phyloP scores from a whole-genome alignment of 1,139 yeast genomes.

The Suzukiozyma palmioleophila region DNA sequence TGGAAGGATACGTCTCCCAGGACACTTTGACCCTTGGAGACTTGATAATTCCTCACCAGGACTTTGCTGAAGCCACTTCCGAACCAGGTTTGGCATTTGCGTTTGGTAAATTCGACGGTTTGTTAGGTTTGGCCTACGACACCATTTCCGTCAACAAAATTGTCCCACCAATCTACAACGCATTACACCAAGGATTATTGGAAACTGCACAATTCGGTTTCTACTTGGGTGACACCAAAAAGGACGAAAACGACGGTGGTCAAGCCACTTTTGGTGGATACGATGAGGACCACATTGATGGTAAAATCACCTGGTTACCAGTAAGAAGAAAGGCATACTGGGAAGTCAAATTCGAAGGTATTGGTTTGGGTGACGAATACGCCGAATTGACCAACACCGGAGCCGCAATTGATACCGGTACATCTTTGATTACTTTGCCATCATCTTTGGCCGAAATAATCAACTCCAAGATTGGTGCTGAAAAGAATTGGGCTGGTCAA shows the following conservation, averaged over 20 bases:
- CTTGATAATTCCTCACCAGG: constrained; percentile 78
- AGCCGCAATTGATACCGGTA: constrained; percentile 98
- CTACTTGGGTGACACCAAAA: constrained; percentile 76
- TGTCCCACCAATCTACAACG: constrained; percentile 92
- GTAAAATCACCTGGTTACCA: constrained; percentile 90
- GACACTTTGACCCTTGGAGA: constrained; percentile 81
- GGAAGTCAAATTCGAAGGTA: constrained; percentile 92
- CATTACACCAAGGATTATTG: constrained; percentile 72
- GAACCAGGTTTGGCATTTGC: constrained; percentile 99
- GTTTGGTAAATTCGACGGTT: constrained; percentile 97
- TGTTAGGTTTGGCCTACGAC: constrained; percentile 89
- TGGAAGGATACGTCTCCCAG: constrained; percentile 87
- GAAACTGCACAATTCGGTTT: constrained; percentile 86
- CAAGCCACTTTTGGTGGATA: constrained; percentile 93
- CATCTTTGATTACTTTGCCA: constrained; percentile 92
- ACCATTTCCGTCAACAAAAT: constrained; percentile 82
- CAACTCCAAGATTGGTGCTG: constrained; percentile 94
- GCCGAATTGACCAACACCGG: constrained; percentile 82
- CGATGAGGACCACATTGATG: constrained; percentile 68
- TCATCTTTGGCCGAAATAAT: constrained; percentile 91
- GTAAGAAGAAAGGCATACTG: constrained; percentile 99
- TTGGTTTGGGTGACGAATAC: constrained; percentile 86
- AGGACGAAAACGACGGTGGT: constrained; percentile 71
- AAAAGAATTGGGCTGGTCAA: constrained; percentile 96
- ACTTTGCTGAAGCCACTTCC: constrained; percentile 92